Evolutionary conservation across 2,329 filamentous ascomycete species (phyloP).

Genomic region (Epichloe scottii): DNA sequence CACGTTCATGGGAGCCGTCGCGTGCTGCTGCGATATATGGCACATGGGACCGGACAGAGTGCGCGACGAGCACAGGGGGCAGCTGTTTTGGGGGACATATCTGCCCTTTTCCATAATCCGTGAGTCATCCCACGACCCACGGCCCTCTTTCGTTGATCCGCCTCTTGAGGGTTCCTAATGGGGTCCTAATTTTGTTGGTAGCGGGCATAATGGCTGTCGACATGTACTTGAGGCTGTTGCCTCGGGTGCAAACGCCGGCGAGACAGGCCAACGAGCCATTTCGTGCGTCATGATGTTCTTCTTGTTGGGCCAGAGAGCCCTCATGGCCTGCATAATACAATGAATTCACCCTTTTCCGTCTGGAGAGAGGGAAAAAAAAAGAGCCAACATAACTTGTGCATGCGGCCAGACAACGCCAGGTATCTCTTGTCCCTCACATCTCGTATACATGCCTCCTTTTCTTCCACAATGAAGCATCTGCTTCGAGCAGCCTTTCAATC

Average conservation of each 20-base stretch:
- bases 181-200: too few species aligned
- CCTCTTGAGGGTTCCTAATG: background rate
- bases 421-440: background rate
- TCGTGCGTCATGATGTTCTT: background rate
- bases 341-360: too few species aligned
- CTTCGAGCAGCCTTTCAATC: constrained; percentile 2
- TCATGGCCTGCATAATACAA: background rate
- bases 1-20: constrained; percentile 36
- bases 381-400: background rate
- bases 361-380: too few species aligned
- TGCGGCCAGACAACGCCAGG: background rate
- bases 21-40: constrained; percentile 37
- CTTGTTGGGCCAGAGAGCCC: background rate
- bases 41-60: constrained; percentile 36
- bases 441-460: background rate
- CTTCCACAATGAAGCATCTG: background rate
- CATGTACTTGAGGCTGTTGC: constrained; percentile 40
- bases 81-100: constrained; percentile 36
- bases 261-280: background rate
- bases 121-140: constrained; percentile 22
- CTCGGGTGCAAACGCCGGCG: constrained; percentile 20
- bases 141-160: background rate
- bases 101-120: constrained; percentile 39
- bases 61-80: constrained; percentile 29
- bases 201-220: constrained; percentile 38